Evolutionary conservation across 2,329 filamentous ascomycete genomes (phyloP), one percentile per base, ranked within the genome.

Genomic region (Hymenoscyphus salicellus): DNA sequence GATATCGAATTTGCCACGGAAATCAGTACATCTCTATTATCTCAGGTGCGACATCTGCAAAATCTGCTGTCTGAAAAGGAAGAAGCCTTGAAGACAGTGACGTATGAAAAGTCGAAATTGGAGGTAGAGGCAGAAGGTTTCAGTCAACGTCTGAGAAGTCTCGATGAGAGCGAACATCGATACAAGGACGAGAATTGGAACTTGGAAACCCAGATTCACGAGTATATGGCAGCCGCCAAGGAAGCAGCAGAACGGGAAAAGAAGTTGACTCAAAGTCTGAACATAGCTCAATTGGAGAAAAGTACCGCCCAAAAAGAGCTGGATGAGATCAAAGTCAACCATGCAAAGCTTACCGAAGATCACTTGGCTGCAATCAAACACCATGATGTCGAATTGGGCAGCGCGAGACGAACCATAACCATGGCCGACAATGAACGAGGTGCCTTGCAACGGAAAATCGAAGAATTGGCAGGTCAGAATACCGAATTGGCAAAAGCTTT

Each of bases 141-240:
- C 68, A 85, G 89, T 61, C 91, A 96, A 76, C 87, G 93, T 38
- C 81, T 98, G 69, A 90, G 91, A 74, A 85, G 86, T 6, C 82
- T 97, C 49, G 93, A 97, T 72, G 95, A 99, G 78, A 97, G 91
- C 75, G 95, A 99, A 77, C 90, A 96, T 73, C 89, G 92, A 61
- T 97, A 96, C 80, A 98, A 97, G 79, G 95, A 99, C 74, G 95
- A 98, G 77, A 99, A 98, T 76, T 99, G 95, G 95, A 94, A 91
- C 68, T 84, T 99, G 43, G 95, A 99, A 77, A 96, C 93, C 0
- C 91, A 93, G 72, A 84, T 96, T 26, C 95, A 97, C 72, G 93
- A 98, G 68, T 82, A 94, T 52, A 84, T 90, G 61, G 84, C 89
- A 7, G 83, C 86, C 17, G 85, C 90, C 68, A 92, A 89, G 74